Evolutionary conservation across 805 yeast species (phyloP), one percentile per base, ranked within the genome.

Genomic region (Hanseniaspora meyeri): DNA sequence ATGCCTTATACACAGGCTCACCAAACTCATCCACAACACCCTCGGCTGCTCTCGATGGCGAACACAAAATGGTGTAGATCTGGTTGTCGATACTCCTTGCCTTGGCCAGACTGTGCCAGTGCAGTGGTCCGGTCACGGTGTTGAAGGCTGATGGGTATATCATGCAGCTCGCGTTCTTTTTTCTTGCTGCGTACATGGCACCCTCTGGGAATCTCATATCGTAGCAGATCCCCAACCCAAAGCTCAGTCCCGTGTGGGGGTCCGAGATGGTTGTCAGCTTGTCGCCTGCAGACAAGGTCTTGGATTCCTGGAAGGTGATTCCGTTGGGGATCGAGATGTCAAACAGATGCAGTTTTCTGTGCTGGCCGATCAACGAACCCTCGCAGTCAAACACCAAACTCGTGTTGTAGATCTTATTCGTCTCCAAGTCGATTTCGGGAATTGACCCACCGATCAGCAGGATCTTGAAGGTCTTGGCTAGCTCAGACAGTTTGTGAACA

Each of bases 261-360:
- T 49, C 37, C 9, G 43, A 39, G 6, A 69, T 51, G 7, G 88
- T 84, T 0, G 98, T 88, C 43, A 95, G 84, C 65, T 83, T 83
- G 62, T 78, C 74, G 27, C 97, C 97, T 11, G 88, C 87, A 10
- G 84, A 77, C 59, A 93, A 74, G 2, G 87, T 78, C 31, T 74
- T 75, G 48, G 87, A 81, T 67, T 91, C 98, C 66, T 84, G 81
- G 74, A 91, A 91, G 12, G 89, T 79, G 66, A 93, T 89, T 52
- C 91, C 90, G 49, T 84, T 83, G 1, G 97, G 96, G 55, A 91
- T 88, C 61, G 88, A 93, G 57, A 91, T 87, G 66, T 91, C 97
- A 64, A 91, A 91, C 60, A 91, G 69, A 66, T 91, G 98, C 2
- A 81, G 90, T 65, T 91, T 91, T 62, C 97, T 78, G 68, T 88